Evolutionary conservation across 805 yeast genomes (phyloP), one percentile per base, ranked within the genome.

Genomic region (Metschnikowia sp.): DNA sequence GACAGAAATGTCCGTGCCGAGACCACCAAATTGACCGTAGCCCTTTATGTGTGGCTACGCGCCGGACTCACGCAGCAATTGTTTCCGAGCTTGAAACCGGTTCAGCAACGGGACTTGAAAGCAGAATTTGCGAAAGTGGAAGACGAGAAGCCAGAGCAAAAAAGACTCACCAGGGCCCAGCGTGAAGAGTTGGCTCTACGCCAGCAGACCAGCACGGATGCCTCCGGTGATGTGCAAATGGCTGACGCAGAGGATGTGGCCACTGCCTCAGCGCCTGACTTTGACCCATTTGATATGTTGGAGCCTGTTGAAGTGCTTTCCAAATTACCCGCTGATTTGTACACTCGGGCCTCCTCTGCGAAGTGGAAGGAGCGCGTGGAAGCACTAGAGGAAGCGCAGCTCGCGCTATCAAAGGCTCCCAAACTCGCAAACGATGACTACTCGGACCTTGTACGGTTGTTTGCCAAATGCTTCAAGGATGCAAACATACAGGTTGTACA

Each of bases 331-430:
- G 57, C 68, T 3, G 84, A 84, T 56, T 78, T 89, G 47, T 58
- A 74, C 29, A 59, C 72, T 1, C 70, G 81, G 54, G 67, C 89
- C 31, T 62, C 72, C 1, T 83, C 91, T 2, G 51, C 82, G 0
- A 83, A 85, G 58, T 94, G 99, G 99, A 89, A 90, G 61, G 97
- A 91, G 44, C 76, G 99, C 52, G 89, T 87, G 48, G 97, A 88
- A 55, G 88, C 79, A 0, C 72, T 94, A 47, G 92, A 88, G 40
- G 90, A 82, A 52, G 74, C 78, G 2, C 53, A 64, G 31, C 75
- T 72, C 32, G 67, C 71, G 10, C 68, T 81, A 29, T 67, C 70
- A 19, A 82, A 84, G 38, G 80, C 81, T 1, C 71, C 83, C 39
- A 83, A 76, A 53, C 72, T 70, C n/a, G 66, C 70, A 8, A 74